Evolutionary conservation across 805 yeast genomes (phyloP), one percentile per base, ranked within the genome.

Genomic region (Starmerella powellii): DNA sequence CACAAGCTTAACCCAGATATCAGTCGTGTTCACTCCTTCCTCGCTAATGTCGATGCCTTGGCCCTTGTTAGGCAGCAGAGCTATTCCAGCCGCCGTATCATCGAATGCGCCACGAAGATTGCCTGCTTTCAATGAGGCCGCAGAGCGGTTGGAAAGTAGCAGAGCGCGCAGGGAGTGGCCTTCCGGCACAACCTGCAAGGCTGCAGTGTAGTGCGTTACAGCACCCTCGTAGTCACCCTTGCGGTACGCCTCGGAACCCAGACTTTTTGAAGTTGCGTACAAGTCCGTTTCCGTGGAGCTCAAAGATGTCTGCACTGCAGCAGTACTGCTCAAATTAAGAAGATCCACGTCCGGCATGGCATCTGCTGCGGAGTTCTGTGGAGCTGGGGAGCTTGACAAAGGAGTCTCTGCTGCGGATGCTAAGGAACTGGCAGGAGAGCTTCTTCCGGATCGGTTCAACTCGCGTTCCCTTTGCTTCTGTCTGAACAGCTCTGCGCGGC

Each of bases 211-310:
- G 41, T 68, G 67, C 23, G 63, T 69, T 12, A 74, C 64, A 0
- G 98, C 87, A 4, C 64, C 56, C 3, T 75, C 59, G 57, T 80
- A 91, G 58, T 91, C 88, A 16, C 99, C 99, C n/a, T 74, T 70
- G 42, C 74, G 73, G 64, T 77, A 91, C 1, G 76, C 68, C 15
- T 68, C 68, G 6, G 74, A 63, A 5, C 86, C 98, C 20, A 63
- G 64, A 6, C 51, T 46, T 13, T 66, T 55, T 12, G 59, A 42
- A 2, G 56, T 44, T 2, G 46, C 33, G 17, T 58, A 50, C 53
- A 60, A 50, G 33, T 61, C 62, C 37, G 55, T 36, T 18, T 56
- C 58, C 12, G 62, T 52, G 8, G 50, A 23, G 6, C 46, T 33
- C 17, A 63, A 41, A 1, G 60, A 26, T 2, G 52, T 21, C n/a